Conservation (phyloP, 2,329 filamentous ascomycete genomes). For the Sordariomycetes sp. region DNA sequence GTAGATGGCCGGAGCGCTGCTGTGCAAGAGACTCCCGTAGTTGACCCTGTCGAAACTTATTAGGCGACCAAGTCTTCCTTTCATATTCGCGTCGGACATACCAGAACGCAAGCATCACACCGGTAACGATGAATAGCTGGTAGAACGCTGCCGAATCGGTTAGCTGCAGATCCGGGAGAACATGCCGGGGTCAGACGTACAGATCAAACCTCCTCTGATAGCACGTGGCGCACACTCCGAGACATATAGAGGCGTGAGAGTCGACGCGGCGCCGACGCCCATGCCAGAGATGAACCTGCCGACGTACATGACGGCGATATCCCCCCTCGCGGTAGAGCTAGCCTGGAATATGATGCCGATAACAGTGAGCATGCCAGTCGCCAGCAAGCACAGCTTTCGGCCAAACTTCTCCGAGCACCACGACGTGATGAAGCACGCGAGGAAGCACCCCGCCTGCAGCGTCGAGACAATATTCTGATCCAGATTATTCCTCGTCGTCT, state of each 20-base stretch:
- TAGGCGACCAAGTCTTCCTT: not conserved
- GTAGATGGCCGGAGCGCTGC: conserved; percentile 34
- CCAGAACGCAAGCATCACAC: conserved; percentile 28
- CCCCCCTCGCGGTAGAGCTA: conserved; percentile 12
- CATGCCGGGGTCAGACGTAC: conserved; percentile 45
- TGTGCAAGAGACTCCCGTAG: conserved; percentile 33
- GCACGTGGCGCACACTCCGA: conserved; percentile 35
- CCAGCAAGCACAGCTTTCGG: conserved; percentile 16
- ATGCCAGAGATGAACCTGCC: conserved; percentile 35
- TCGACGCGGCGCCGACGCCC: conserved; percentile 33
- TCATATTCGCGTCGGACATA: conserved; percentile 6
- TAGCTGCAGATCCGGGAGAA: conserved; percentile 20
- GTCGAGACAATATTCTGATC: conserved; percentile 14
- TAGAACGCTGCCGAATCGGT: conserved; percentile 22
- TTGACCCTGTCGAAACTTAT: conserved; percentile 31
- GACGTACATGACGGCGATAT: conserved; percentile 14
- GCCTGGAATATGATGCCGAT: conserved; percentile 18
- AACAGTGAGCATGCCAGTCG: conserved; percentile 14
- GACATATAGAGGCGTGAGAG: conserved; percentile 27
- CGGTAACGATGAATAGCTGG: conserved; percentile 32
- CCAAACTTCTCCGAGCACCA: conserved; percentile 15
- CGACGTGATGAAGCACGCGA: conserved; percentile 11
- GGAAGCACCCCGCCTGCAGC: conserved; percentile 14
- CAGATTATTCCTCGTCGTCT: conserved; percentile 9
- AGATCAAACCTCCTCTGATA: conserved; percentile 36